Conservation (phyloP, 2,329 filamentous ascomycete genomes). For the Neopestalotiopsis rosae region DNA sequence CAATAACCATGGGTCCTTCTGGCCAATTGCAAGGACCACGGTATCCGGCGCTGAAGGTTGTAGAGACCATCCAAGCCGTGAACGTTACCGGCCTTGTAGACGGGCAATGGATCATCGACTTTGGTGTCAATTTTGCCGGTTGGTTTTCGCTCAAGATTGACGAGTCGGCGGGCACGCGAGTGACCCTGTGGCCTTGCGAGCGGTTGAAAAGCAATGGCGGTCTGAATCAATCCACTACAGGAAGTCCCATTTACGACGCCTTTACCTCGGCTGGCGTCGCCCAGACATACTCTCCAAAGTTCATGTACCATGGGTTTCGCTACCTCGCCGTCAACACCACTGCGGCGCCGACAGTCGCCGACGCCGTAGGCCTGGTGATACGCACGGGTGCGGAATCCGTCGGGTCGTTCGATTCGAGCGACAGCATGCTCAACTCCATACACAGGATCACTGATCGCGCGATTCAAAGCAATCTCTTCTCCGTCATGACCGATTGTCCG, state of each 20-base stretch:
- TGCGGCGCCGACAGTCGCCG: not conserved
- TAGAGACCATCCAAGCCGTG: not conserved
- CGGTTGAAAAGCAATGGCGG: not conserved
- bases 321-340: not conserved
- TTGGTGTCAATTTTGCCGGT: slow-evolving; percentile 2
- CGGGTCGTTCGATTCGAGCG: not conserved
- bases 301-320: not conserved
- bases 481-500: not conserved
- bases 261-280: not conserved
- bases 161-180: not conserved
- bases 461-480: not conserved
- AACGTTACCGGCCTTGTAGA: not conserved
- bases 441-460: not conserved
- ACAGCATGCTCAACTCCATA: not conserved
- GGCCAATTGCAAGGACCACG: not conserved
- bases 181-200: not conserved
- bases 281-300: not conserved
- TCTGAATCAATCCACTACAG: not conserved
- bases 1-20: not conserved
- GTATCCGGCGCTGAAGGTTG: not conserved
- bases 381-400: not conserved
- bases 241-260: not conserved
- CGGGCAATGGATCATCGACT: not conserved
- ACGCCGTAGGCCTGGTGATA: not conserved
- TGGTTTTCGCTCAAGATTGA: not conserved